A percentile compares a stretch with the other conserved stretches of the same genome.
These are phyloP conservation scores for Osmanthus fragrans DNA, from an alignment of 257 asterid species.

Conservation along the genomic window DNA sequence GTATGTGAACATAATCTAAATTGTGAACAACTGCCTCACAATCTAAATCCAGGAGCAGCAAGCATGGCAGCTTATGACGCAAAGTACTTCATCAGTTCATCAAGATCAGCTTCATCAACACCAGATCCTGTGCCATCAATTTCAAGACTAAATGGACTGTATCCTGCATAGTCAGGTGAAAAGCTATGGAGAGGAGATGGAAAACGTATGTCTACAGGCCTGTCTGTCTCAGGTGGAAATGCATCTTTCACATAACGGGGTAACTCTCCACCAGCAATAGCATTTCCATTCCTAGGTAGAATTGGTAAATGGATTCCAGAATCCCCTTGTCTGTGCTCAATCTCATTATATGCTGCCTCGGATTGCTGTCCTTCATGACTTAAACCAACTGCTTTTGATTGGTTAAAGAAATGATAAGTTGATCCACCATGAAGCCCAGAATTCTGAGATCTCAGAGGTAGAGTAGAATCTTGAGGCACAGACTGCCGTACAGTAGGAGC, in stretches of 20 bases:
- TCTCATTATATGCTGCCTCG: conserved; percentile 21
- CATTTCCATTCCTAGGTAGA: conserved; percentile 20
- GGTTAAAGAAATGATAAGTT: conserved; percentile 21
- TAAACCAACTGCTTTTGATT: conserved; percentile 26
- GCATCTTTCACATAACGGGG: conserved; percentile 29
- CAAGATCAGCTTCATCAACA: neutral
- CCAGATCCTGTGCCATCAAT: conserved; percentile 20
- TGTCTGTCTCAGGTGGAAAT: conserved; percentile 25
- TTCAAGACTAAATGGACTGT: conserved; percentile 15
- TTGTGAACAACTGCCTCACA: neutral
- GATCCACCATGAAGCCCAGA: conserved; percentile 26
- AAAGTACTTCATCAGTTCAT: conserved; percentile 15
- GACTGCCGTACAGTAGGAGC: conserved; percentile 3
- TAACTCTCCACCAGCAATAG: conserved; percentile 19
- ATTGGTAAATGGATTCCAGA: conserved; percentile 24
- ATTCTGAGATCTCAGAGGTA: conserved; percentile 8
- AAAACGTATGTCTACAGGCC: conserved; percentile 26
- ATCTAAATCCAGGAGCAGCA: conserved; percentile 2
- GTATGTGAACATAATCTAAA: neutral
- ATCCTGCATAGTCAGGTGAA: conserved; percentile 5
- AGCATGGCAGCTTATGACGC: conserved; percentile 11
- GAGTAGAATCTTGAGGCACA: neutral
- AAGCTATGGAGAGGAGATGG: conserved; percentile 24
- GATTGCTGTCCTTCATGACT: conserved; percentile 22
- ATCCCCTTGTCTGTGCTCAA: conserved; percentile 27